Evolutionary conservation across 2,329 filamentous ascomycete species (phyloP).

Genomic region (Shiraia sp.): DNA sequence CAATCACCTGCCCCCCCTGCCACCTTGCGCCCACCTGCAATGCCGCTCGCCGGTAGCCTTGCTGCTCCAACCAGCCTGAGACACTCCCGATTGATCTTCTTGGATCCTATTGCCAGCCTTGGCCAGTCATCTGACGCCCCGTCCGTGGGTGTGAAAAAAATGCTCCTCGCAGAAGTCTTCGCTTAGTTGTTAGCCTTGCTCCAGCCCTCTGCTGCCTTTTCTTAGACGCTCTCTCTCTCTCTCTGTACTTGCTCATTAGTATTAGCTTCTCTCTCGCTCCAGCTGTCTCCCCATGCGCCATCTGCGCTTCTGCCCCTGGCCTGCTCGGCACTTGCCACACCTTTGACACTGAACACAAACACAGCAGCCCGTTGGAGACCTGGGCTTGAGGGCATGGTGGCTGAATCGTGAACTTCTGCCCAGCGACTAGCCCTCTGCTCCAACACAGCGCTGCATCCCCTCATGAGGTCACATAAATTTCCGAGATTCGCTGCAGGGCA

Average conservation of each 20-base stretch:
- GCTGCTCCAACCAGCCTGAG: conserved; percentile 32
- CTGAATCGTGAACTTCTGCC: no score
- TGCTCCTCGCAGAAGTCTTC: no score
- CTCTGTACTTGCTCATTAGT: no score
- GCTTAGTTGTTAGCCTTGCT: no score
- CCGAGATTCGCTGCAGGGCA: conserved; percentile 35
- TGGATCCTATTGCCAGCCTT: conserved; percentile 23
- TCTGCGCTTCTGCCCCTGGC: conserved; percentile 19
- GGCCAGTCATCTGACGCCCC: conserved; percentile 39
- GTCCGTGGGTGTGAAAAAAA: conserved; percentile 27
- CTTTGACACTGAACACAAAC: conserved; percentile 31
- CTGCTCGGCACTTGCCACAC: conserved; percentile 31
- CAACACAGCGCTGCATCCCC: conserved; percentile 25
- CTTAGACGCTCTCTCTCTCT: no score
- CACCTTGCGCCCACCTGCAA: conserved; percentile 13
- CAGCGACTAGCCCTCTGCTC: conserved; percentile 29
- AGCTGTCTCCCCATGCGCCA: conserved; percentile 29
- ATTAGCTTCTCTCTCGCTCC: no score
- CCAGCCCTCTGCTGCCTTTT: no score
- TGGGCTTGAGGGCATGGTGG: conserved; percentile 42
- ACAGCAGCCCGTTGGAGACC: conserved; percentile 43
- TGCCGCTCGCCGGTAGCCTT: conserved; percentile 22
- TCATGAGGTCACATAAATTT: conserved; percentile 37
- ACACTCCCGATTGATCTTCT: conserved; percentile 23
- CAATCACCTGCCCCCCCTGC: conserved; percentile 22